phyloP scores from a whole-genome alignment of 805 yeast species.

The Cyberlindnera sargentensis region DNA sequence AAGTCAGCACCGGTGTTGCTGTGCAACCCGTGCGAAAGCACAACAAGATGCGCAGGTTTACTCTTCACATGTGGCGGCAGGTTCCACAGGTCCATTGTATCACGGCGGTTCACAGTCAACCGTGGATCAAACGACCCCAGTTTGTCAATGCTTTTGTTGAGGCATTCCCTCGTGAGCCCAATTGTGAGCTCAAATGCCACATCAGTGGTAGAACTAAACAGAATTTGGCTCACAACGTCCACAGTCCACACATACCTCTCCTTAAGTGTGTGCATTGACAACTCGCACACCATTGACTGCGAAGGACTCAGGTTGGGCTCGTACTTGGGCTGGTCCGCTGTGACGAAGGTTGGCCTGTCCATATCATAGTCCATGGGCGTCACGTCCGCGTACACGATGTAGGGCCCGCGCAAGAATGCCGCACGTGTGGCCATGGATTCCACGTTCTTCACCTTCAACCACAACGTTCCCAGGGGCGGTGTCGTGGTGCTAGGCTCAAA shows the following conservation, averaged over 20 bases:
- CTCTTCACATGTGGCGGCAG: conserved; percentile 38
- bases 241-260: conserved; percentile 57
- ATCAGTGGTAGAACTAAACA: conserved; percentile 56
- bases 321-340: conserved; percentile 72
- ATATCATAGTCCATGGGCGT: conserved; percentile 48
- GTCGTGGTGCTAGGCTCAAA: conserved; percentile 27
- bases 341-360: conserved; percentile 43
- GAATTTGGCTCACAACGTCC: conserved; percentile 64
- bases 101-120: conserved; percentile 44
- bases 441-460: conserved; percentile 53
- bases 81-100: conserved; percentile 68
- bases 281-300: conserved; percentile 50
- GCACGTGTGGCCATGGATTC: conserved; percentile 61
- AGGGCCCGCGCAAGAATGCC: conserved; percentile 73
- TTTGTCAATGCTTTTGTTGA: conserved; percentile 22
- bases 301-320: conserved; percentile 70
- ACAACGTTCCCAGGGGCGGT: conserved; percentile 29
- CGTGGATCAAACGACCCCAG: conserved; percentile 26
- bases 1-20: conserved; percentile 73
- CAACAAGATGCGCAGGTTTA: conserved; percentile 55
- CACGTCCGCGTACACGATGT: conserved; percentile 65
- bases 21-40: conserved; percentile 73
- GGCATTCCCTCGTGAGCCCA: conserved; percentile 32
- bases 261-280: conserved; percentile 59
- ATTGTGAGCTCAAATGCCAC: conserved; percentile 57